Evolutionary conservation across 2,329 filamentous ascomycete genomes (phyloP).

Genomic region (Fusarium poae): DNA sequence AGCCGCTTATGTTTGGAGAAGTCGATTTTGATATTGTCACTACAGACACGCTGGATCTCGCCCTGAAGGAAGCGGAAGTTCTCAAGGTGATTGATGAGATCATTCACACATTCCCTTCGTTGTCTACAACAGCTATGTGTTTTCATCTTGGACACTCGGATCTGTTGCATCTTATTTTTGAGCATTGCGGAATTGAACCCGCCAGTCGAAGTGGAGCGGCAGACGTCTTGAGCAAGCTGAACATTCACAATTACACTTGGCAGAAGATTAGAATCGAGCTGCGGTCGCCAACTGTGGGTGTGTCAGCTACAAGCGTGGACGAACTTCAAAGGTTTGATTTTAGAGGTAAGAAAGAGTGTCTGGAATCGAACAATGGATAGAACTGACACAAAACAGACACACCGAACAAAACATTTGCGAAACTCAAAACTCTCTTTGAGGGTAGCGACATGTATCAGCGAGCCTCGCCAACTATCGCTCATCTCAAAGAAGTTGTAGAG

Average conservation of each 20-base stretch:
- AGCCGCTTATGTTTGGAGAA: slow-evolving; percentile 86
- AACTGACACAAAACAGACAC: slow-evolving; percentile 59
- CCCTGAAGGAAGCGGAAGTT: slow-evolving; percentile 91
- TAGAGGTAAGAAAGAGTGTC: slow-evolving; percentile 66
- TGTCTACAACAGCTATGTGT: slow-evolving; percentile 80
- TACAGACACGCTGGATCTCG: slow-evolving; percentile 81
- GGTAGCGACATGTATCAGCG: slow-evolving; percentile 78
- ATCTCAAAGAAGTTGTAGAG: slow-evolving; percentile 81
- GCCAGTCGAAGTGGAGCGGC: slow-evolving; percentile 79
- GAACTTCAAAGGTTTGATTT: slow-evolving; percentile 94
- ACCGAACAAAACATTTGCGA: slow-evolving; percentile 68
- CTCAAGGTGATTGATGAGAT: slow-evolving; percentile 96
- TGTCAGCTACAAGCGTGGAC: slow-evolving; percentile 90
- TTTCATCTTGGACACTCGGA: slow-evolving; percentile 92
- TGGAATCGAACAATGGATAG: neutral
- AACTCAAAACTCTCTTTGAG: slow-evolving; percentile 71
- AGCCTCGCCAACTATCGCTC: slow-evolving; percentile 80
- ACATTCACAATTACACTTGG: slow-evolving; percentile 85
- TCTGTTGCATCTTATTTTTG: slow-evolving; percentile 88
- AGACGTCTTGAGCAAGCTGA: slow-evolving; percentile 87
- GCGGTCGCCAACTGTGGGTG: slow-evolving; percentile 81
- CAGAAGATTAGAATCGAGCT: slow-evolving; percentile 85
- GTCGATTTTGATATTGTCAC: slow-evolving; percentile 98
- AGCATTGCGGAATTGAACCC: slow-evolving; percentile 83
- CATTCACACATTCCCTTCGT: slow-evolving; percentile 80